Evolutionary conservation across 495 filamentous ascomycete species (phyloP).

Genomic region (Ascodesmis nigricans): DNA sequence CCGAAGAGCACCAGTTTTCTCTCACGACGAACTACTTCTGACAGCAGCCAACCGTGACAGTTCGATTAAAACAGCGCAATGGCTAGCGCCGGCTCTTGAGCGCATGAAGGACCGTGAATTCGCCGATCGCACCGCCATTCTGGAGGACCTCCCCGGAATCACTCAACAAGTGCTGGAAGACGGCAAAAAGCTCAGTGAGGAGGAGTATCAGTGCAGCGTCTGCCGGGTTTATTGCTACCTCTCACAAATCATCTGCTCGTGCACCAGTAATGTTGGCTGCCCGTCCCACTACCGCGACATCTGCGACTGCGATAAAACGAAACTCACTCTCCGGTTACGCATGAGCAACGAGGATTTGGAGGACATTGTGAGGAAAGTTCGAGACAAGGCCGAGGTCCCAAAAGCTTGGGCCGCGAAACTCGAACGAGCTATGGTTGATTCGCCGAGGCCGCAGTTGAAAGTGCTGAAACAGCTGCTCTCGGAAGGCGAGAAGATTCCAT

Average conservation of each 20-base stretch:
- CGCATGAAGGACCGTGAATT: constrained; percentile 54
- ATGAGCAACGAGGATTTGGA: constrained; percentile 49
- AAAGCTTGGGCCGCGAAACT: constrained; percentile 84
- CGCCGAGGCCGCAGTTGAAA: constrained; percentile 66
- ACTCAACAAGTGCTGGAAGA: constrained; percentile 27
- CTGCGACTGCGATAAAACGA: constrained; percentile 19
- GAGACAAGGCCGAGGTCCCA: constrained; percentile 66
- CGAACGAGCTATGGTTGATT: constrained; percentile 59
- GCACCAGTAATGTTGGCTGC: constrained; percentile 20
- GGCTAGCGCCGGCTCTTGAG: constrained; percentile 71
- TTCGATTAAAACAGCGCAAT: constrained; percentile 83
- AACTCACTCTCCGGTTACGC: constrained; percentile 27
- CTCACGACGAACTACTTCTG: constrained; percentile 86
- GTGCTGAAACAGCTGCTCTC: constrained; percentile 58
- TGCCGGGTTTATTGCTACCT: constrained; percentile 89
- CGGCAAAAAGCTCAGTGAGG: constrained; percentile 59
- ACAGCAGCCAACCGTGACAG: constrained; percentile 56
- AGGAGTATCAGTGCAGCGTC: constrained; percentile 70
- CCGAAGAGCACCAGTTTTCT: constrained; percentile 83
- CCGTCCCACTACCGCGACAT: constrained; percentile 20
- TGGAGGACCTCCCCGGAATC: constrained; percentile 38
- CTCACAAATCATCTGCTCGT: constrained; percentile 58
- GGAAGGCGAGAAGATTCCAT: constrained; percentile 95
- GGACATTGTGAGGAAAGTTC: constrained; percentile 46
- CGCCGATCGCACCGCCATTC: constrained; percentile 40